These are phyloP conservation scores for Candida argentea DNA, from an alignment of 805 yeast genomes.

Conservation along the genomic window DNA sequence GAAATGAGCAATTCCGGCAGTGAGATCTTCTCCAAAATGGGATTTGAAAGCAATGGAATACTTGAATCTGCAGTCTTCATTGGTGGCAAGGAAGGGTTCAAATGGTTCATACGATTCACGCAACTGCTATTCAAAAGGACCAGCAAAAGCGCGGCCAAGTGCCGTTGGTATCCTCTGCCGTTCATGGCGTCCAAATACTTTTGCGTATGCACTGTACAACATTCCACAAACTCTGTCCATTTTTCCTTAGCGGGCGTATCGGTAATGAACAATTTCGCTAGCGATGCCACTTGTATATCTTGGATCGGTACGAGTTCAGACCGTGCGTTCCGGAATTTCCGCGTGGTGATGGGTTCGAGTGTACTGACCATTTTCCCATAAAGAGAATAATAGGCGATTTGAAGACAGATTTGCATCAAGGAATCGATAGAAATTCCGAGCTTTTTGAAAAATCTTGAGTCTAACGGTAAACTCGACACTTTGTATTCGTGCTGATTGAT, in stretches of 20 bases:
- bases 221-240: constrained; percentile 40
- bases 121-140: constrained; percentile 37
- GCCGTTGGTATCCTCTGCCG: constrained; percentile 68
- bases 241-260: constrained; percentile 35
- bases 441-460: constrained; percentile 25
- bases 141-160: constrained; percentile 53
- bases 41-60: constrained; percentile 26
- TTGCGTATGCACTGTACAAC: constrained; percentile 42
- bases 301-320: constrained; percentile 64
- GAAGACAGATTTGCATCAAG: constrained; percentile 41
- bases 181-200: constrained; percentile 42
- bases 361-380: constrained; percentile 41
- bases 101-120: constrained; percentile 24
- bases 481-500: constrained; percentile 49
- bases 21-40: constrained; percentile 21
- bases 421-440: constrained; percentile 40
- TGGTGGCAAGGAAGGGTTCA: constrained; percentile 35
- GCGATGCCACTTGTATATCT: constrained; percentile 36
- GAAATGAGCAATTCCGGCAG: constrained; percentile 36
- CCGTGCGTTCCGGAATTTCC: constrained; percentile 58
- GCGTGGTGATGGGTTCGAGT: constrained; percentile 55
- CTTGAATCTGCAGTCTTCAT: constrained; percentile 13
- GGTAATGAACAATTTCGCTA: constrained; percentile 58
- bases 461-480: constrained; percentile 27
- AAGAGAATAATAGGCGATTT: constrained; percentile 43